A percentile compares a stretch with the other conserved stretches of the same genome.
These are phyloP conservation scores for Pythium diclinum DNA, from an alignment of 352 stramenopile species.

Conservation along the genomic window DNA sequence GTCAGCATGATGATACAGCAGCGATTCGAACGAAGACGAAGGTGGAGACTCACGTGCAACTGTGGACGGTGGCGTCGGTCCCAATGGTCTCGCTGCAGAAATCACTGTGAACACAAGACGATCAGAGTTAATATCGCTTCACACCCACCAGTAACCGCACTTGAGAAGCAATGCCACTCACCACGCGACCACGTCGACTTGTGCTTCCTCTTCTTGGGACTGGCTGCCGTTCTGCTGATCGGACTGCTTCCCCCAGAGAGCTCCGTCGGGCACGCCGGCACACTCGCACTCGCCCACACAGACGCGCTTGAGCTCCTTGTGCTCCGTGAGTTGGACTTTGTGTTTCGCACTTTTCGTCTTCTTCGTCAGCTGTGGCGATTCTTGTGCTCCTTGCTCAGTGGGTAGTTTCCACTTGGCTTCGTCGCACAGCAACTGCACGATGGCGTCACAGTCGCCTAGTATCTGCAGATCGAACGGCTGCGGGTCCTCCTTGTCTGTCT, in stretches of 20 bases:
- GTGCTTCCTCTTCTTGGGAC: conserved; percentile 30
- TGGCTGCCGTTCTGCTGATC: conserved; percentile 23
- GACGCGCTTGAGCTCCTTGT: conserved; percentile 30
- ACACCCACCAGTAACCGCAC: background rate
- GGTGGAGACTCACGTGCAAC: conserved; percentile 5
- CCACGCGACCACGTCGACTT: conserved; percentile 44
- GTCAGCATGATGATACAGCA: background rate
- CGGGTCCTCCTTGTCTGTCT: conserved; percentile 32
- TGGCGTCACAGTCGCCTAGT: conserved; percentile 75
- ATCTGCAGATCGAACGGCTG: conserved; percentile 81
- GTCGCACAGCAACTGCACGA: conserved; percentile 66
- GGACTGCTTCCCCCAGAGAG: conserved; percentile 9
- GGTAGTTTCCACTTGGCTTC: conserved; percentile 46
- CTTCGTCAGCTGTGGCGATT: background rate
- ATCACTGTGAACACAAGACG: conserved; percentile 13
- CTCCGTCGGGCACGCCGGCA: conserved; percentile 33
- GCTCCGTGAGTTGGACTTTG: conserved; percentile 23
- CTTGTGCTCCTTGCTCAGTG: background rate
- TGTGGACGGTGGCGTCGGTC: background rate
- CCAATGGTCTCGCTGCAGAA: conserved; percentile 13
- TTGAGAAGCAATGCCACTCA: conserved; percentile 31
- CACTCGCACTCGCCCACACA: conserved; percentile 59
- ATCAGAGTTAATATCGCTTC: background rate
- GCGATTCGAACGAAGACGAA: background rate
- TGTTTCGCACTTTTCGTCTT: conserved; percentile 18